phyloP scores from a whole-genome alignment of 2,329 filamentous ascomycete species.

The Colletotrichum incanum region DNA sequence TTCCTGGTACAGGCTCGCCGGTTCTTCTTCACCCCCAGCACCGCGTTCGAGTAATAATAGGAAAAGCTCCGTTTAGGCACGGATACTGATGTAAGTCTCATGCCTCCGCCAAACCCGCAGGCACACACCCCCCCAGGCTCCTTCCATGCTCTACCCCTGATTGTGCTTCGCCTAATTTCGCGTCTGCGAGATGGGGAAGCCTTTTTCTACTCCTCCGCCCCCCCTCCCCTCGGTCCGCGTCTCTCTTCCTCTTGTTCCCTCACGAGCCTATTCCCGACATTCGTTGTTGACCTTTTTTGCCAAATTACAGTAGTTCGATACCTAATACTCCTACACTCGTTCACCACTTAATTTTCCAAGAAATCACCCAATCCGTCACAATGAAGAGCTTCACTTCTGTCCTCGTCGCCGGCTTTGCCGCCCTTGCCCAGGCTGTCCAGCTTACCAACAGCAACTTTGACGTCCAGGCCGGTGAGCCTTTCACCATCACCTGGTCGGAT shows the following conservation, averaged over 20 bases:
- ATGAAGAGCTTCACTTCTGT: slow-evolving; percentile 53
- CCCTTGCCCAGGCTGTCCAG: slow-evolving; percentile 50
- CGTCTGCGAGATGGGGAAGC: slow-evolving; percentile 33
- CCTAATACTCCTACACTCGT: slow-evolving; percentile 38
- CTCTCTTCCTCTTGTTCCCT: slow-evolving; percentile 23
- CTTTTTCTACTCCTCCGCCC: slow-evolving; percentile 40
- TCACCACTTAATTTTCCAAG: slow-evolving; percentile 36
- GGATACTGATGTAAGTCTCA: slow-evolving; percentile 41
- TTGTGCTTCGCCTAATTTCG: slow-evolving; percentile 43
- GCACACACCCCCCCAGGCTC: slow-evolving; percentile 26
- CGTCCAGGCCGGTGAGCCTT: slow-evolving; percentile 57
- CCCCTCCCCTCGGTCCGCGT: background rate
- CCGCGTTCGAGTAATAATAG: slow-evolving; percentile 25
- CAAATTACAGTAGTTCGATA: slow-evolving; percentile 37
- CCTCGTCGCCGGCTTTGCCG: slow-evolving; percentile 51
- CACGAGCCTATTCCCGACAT: slow-evolving; percentile 42
- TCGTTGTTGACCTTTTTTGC: slow-evolving; percentile 41
- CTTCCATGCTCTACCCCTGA: slow-evolving; percentile 41
- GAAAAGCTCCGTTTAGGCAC: slow-evolving; percentile 30
- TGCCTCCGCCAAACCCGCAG: slow-evolving; percentile 35
- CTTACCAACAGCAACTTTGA: slow-evolving; percentile 56
- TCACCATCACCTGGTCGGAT: slow-evolving; percentile 61
- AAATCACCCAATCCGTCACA: slow-evolving; percentile 46
- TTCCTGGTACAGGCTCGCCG: background rate
- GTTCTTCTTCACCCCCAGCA: slow-evolving; percentile 7